phyloP scores from a whole-genome alignment of 768 basidiomycete genomes.

The Cyclocybe aegerita region DNA sequence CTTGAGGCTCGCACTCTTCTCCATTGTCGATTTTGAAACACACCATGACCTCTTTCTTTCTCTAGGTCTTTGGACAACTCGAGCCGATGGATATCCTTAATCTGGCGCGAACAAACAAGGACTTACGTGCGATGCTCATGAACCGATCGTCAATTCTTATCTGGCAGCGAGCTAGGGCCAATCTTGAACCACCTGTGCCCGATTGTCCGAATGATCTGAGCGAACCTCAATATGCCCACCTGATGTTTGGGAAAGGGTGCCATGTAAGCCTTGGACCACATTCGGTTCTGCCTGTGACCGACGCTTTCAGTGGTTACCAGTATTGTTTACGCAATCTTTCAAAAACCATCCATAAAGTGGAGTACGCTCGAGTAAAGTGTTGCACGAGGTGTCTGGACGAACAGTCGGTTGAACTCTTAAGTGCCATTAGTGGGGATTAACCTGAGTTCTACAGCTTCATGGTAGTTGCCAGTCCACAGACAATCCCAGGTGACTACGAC shows the following conservation, averaged over 20 bases:
- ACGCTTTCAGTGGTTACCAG: no score
- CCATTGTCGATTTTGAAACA: no score
- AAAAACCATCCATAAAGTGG: not conserved
- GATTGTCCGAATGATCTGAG: conserved; percentile 29
- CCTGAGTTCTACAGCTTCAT: no score
- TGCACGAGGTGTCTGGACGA: conserved; percentile 2
- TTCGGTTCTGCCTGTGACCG: no score
- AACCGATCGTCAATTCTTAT: conserved; percentile 16
- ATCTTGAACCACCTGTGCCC: conserved; percentile 16
- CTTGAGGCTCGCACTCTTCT: no score
- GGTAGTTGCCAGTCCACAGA: no score
- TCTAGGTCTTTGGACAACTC: conserved; percentile 36
- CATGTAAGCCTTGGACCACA: conserved; percentile 7
- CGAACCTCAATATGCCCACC: conserved; percentile 31
- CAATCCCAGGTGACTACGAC: no score
- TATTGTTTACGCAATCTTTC: no score
- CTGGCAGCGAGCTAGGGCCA: conserved; percentile 34
- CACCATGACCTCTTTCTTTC: no score
- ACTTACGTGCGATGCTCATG: conserved; percentile 31
- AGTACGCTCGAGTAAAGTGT: not conserved
- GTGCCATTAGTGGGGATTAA: no score
- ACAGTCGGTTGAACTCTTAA: not conserved
- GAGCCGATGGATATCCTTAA: conserved; percentile 34
- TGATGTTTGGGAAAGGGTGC: conserved; percentile 26
- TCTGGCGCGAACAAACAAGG: conserved; percentile 32